These are phyloP conservation scores for Vicia faba DNA, from an alignment of 306 rosid genomes.

Conservation along the genomic window DNA sequence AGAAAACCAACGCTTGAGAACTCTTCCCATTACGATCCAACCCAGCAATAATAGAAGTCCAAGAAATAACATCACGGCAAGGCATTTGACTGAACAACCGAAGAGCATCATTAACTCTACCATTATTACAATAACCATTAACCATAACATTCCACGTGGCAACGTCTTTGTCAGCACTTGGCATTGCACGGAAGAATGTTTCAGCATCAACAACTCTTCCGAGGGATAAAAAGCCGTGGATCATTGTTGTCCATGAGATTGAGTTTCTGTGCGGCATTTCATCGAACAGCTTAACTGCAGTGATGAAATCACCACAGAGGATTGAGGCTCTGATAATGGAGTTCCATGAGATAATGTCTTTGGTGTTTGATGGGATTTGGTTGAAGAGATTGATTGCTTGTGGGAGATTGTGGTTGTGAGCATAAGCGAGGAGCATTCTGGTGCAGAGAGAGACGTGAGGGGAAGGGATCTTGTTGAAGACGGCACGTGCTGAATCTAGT, in stretches of 20 bases:
- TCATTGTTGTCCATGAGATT: constrained; percentile 76
- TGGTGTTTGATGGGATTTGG: constrained; percentile 52
- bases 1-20: constrained; percentile 59
- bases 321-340: constrained; percentile 69
- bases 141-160: constrained; percentile 86
- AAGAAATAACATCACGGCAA: constrained; percentile 60
- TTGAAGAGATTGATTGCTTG: constrained; percentile 65
- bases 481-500: constrained; percentile 55
- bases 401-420: constrained; percentile 40
- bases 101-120: constrained; percentile 66
- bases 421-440: constrained; percentile 53
- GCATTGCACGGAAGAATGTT: constrained; percentile 62
- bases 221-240: constrained; percentile 54
- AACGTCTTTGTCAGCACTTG: constrained; percentile 48
- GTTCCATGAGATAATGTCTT: constrained; percentile 73
- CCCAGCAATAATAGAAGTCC: constrained; percentile 80
- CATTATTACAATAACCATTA: constrained; percentile 66
- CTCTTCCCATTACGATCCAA: constrained; percentile 70
- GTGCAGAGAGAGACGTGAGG: constrained; percentile 54
- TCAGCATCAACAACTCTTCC: constrained; percentile 70
- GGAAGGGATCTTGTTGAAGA: constrained; percentile 51
- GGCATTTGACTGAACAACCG: constrained; percentile 65
- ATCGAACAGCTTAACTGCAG: constrained; percentile 61
- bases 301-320: constrained; percentile 55
- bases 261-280: constrained; percentile 63